phyloP scores from a whole-genome alignment of 352 stramenopile genomes.

The Phytophthora chlamydospora region DNA sequence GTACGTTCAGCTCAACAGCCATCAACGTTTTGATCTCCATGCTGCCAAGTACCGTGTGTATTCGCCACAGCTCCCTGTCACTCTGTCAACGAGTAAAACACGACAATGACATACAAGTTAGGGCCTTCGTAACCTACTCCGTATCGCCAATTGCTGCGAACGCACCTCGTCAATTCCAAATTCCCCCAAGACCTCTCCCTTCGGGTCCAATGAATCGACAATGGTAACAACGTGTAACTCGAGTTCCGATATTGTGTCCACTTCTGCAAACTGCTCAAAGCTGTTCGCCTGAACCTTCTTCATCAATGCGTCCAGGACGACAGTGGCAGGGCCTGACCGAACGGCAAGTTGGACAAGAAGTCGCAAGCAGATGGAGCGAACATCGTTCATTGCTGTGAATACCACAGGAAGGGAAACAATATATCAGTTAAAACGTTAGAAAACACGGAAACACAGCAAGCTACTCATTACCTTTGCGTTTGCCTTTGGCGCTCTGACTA shows the following conservation, averaged over 20 bases:
- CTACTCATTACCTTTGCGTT: conserved; percentile 35
- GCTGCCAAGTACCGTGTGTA: conserved; percentile 52
- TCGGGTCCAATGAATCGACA: conserved; percentile 32
- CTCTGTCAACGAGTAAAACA: conserved; percentile 3
- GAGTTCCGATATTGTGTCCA: conserved; percentile 61
- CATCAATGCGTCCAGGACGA: conserved; percentile 43
- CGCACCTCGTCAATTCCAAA: conserved; percentile 45
- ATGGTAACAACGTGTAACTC: conserved; percentile 56
- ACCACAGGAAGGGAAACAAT: no score
- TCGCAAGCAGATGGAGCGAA: conserved; percentile 54
- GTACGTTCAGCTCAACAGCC: conserved; percentile 56
- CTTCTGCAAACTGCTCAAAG: conserved; percentile 35
- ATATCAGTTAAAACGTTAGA: no score
- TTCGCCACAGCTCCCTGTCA: conserved; percentile 33
- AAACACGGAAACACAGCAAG: no score
- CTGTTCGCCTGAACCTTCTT: conserved; percentile 39
- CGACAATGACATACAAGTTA: no score
- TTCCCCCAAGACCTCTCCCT: conserved; percentile 22
- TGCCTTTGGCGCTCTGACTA: conserved; percentile 28
- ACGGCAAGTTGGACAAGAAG: conserved; percentile 60
- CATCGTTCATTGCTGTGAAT: conserved; percentile 46
- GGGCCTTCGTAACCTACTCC: no score
- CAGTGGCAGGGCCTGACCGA: conserved; percentile 38
- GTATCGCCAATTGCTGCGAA: no score
- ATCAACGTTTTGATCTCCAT: conserved; percentile 55